Conservation (phyloP, 1,139 yeast genomes). For the Pichia terricola region DNA sequence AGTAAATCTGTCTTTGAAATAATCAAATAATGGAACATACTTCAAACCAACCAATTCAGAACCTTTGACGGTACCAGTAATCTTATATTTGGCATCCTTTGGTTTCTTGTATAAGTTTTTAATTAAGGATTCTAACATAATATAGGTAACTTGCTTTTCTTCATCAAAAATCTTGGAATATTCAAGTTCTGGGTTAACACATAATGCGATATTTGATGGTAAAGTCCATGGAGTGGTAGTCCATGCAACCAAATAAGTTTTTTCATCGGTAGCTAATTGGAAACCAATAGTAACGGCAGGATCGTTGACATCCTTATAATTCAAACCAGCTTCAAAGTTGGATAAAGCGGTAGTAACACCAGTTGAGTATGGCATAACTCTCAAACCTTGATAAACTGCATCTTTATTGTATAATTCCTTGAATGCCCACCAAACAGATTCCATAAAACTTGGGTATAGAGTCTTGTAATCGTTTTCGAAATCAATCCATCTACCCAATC, state of each 20-base stretch:
- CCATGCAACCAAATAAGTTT: constrained; percentile 89
- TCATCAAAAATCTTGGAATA: constrained; percentile 89
- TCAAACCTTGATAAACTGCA: constrained; percentile 84
- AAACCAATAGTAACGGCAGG: constrained; percentile 94
- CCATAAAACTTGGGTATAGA: constrained; percentile 91
- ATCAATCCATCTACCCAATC: constrained; percentile 98
- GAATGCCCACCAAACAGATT: constrained; percentile 99
- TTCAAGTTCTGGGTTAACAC: constrained; percentile 86
- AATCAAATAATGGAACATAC: constrained; percentile 77
- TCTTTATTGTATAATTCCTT: constrained; percentile 76
- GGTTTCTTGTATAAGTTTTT: constrained; percentile 89
- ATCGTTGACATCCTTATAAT: constrained; percentile 92
- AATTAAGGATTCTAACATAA: constrained; percentile 72
- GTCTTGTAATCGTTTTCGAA: constrained; percentile 98
- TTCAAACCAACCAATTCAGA: constrained; percentile 66
- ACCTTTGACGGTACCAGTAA: constrained; percentile 75
- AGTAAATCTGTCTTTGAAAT: constrained; percentile 65
- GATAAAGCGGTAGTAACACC: constrained; percentile 95
- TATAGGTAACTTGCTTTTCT: constrained; percentile 69
- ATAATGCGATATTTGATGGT: constrained; percentile 86
- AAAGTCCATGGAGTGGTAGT: constrained; percentile 99
- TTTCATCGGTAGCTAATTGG: constrained; percentile 69
- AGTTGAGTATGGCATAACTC: constrained; percentile 98
- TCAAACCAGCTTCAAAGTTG: constrained; percentile 96
- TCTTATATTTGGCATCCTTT: constrained; percentile 74